Evolutionary conservation across 148 eudicot genomes (phyloP).

Genomic region (Cornus kousa): DNA sequence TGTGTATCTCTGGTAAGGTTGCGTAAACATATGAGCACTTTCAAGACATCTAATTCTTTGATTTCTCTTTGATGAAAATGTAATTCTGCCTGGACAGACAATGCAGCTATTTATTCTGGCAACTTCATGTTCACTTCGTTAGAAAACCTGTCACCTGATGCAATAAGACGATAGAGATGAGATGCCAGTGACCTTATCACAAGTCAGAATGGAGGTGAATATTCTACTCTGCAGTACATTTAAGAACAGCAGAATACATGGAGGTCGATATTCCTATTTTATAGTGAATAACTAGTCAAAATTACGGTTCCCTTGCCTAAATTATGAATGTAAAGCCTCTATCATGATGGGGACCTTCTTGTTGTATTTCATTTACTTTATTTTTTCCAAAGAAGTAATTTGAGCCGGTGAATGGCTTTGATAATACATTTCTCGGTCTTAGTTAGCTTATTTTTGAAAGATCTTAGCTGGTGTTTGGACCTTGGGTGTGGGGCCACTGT

Average conservation of each 20-base stretch:
- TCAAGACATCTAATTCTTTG: neutral
- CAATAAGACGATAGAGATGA: neutral
- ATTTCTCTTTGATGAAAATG: neutral
- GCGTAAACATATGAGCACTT: too few species aligned
- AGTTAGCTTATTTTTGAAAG: neutral
- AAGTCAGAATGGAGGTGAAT: neutral
- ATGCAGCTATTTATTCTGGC: constrained; percentile 47
- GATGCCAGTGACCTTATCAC: neutral
- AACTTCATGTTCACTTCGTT: constrained; percentile 52
- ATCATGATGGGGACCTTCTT: too few species aligned
- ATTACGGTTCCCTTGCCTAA: neutral
- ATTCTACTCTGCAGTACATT: neutral
- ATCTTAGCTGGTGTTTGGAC: neutral
- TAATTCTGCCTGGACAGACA: neutral
- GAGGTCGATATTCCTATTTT: too few species aligned
- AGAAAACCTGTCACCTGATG: constrained; percentile 15
- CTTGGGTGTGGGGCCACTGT: neutral
- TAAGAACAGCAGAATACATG: neutral
- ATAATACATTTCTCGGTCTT: neutral
- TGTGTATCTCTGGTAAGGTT: neutral
- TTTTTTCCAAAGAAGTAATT: neutral
- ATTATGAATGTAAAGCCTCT: neutral
- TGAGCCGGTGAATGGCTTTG: neutral
- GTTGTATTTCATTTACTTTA: neutral
- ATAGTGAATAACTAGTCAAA: neutral